These are phyloP conservation scores for Escallonia rubra DNA, from an alignment of 129 eudicot genomes.

Conservation along the genomic window DNA sequence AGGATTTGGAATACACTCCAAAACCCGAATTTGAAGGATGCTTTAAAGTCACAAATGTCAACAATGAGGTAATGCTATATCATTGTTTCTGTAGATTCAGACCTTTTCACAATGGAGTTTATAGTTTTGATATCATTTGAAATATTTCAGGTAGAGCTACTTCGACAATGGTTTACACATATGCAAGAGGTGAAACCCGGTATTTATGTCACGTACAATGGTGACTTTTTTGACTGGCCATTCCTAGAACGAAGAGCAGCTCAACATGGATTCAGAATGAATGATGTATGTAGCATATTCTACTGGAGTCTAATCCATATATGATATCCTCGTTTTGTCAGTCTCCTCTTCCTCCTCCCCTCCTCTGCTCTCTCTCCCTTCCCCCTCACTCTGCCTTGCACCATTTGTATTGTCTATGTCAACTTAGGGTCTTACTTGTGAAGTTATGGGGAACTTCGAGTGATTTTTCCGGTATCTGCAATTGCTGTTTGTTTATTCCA, in stretches of 20 bases:
- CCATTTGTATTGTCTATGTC: too few relatives aligned
- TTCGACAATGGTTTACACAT: constrained; percentile 79
- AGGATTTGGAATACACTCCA: constrained; percentile 95
- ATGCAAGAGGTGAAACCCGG: constrained; percentile 98
- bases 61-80: constrained; percentile 67
- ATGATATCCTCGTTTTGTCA: neutral
- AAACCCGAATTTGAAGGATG: constrained; percentile 94
- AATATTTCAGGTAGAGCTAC: constrained; percentile 60
- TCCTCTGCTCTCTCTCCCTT: too few relatives aligned
- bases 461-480: neutral
- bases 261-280: constrained; percentile 79
- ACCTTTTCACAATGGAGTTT: neutral
- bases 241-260: constrained; percentile 93
- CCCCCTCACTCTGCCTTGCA: too few relatives aligned
- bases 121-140: too few relatives aligned
- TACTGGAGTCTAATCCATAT: neutral
- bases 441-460: neutral
- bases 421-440: neutral
- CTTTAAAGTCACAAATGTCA: constrained; percentile 86
- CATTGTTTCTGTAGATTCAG: neutral
- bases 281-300: constrained; percentile 51
- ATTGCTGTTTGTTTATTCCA: neutral
- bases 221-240: constrained; percentile 99
- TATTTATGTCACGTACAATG: constrained; percentile 96
- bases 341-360: too few relatives aligned